A percentile compares a stretch with the other conserved stretches of the same genome.
Evolutionary conservation across 495 filamentous ascomycete species (phyloP).

Genomic region (Evansstolkia leycettana): DNA sequence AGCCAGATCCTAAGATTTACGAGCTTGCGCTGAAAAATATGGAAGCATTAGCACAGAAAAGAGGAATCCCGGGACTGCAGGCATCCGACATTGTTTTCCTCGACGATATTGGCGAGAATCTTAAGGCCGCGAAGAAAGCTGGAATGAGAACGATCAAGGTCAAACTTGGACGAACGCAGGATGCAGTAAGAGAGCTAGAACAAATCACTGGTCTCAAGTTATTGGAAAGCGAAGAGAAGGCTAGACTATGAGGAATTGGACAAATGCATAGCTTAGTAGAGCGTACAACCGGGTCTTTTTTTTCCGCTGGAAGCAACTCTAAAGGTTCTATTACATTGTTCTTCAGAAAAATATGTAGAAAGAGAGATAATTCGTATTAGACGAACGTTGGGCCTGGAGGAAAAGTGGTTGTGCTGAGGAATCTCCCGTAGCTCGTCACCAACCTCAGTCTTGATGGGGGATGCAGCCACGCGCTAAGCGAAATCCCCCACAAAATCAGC

Average conservation of each 20-base stretch:
- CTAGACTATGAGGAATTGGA: constrained; percentile 19
- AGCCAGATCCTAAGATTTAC: constrained; percentile 78
- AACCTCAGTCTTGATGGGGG: constrained; percentile 25
- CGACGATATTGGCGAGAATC: constrained; percentile 92
- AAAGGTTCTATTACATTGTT: no score
- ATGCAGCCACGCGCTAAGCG: constrained; percentile 36
- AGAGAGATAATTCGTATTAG: no score
- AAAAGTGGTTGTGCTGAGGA: no score
- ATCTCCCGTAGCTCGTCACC: constrained; percentile 19
- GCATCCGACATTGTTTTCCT: constrained; percentile 71
- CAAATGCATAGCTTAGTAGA: no score
- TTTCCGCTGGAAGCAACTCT: no score
- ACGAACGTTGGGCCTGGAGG: no score
- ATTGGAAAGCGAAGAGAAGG: constrained; percentile 29
- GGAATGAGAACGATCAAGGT: constrained; percentile 84
- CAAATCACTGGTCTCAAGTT: constrained; percentile 42
- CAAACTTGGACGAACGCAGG: constrained; percentile 57
- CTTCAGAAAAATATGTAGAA: no score
- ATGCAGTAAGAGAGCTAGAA: constrained; percentile 64
- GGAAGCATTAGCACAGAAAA: constrained; percentile 43
- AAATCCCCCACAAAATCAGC: constrained; percentile 31
- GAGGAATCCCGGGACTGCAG: constrained; percentile 41
- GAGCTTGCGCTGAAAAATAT: constrained; percentile 53
- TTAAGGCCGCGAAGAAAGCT: constrained; percentile 62
- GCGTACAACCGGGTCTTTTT: no score